Conservation (phyloP, 2,329 filamentous ascomycete species). For the Diaporthe nobilis region DNA sequence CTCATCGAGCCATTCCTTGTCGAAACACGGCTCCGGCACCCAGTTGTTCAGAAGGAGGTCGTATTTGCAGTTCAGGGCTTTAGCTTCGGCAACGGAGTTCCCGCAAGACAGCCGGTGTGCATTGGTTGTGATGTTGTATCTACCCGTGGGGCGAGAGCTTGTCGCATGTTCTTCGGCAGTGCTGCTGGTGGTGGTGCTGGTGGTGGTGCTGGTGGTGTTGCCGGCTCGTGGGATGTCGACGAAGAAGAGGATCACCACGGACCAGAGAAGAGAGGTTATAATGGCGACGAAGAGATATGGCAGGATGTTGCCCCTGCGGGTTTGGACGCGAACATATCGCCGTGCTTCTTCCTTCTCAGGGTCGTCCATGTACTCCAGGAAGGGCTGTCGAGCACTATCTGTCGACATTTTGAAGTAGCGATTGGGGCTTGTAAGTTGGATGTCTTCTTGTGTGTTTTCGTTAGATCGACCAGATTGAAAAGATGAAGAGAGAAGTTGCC, state of each 20-base stretch:
- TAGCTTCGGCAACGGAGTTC: constrained; percentile 43
- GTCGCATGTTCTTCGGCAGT: not conserved
- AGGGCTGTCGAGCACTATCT: constrained; percentile 38
- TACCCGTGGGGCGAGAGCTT: not conserved
- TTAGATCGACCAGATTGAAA: not conserved
- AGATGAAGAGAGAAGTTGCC: not conserved
- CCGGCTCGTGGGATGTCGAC: constrained; percentile 26
- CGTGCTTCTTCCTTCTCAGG: constrained; percentile 41
- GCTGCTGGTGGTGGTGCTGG: too few relatives aligned
- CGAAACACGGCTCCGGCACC: constrained; percentile 44
- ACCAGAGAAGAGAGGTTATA: constrained; percentile 46
- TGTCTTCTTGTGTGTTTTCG: not conserved
- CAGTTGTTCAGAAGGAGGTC: constrained; percentile 48
- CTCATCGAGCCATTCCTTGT: constrained; percentile 46
- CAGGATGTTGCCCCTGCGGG: constrained; percentile 28
- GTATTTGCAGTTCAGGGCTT: constrained; percentile 44
- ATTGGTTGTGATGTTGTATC: constrained; percentile 44
- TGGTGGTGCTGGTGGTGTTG: constrained; percentile 20
- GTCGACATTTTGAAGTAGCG: constrained; percentile 4
- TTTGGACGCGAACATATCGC: constrained; percentile 27
- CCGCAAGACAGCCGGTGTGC: constrained; percentile 44
- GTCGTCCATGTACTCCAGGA: constrained; percentile 43
- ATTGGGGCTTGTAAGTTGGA: not conserved
- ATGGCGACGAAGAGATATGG: constrained; percentile 43
- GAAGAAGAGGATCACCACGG: constrained; percentile 42